Evolutionary conservation across 805 yeast species (phyloP).

Genomic region (Hanseniaspora jakobsenii): DNA sequence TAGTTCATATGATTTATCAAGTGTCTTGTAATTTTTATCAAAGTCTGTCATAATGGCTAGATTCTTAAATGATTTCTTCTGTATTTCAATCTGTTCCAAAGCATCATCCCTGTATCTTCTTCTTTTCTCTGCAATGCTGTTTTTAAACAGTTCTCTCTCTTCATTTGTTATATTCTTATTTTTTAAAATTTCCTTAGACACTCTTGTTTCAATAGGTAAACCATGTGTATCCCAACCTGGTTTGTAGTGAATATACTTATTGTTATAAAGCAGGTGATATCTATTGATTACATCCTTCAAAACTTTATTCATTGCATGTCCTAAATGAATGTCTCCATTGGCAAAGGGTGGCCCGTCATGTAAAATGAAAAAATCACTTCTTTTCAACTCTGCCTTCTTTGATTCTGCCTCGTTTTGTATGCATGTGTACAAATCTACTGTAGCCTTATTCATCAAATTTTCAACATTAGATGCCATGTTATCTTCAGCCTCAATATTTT

Average conservation of each 20-base stretch:
- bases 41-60: slow-evolving; percentile 82
- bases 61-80: slow-evolving; percentile 48
- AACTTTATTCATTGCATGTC: slow-evolving; percentile 85
- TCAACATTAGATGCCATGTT: slow-evolving; percentile 29
- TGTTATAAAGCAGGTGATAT: slow-evolving; percentile 44
- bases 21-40: slow-evolving; percentile 58
- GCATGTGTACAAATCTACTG: slow-evolving; percentile 53
- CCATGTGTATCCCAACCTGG: slow-evolving; percentile 99
- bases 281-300: slow-evolving; percentile 77
- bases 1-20: slow-evolving; percentile 57
- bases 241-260: slow-evolving; percentile 52
- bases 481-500: slow-evolving; percentile 39
- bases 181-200: slow-evolving; percentile 36
- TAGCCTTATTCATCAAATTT: slow-evolving; percentile 37
- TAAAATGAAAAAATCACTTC: slow-evolving; percentile 43
- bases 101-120: slow-evolving; percentile 43
- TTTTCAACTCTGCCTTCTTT: slow-evolving; percentile 13
- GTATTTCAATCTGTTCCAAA: slow-evolving; percentile 47
- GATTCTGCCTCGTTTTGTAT: slow-evolving; percentile 33
- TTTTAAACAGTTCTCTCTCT: slow-evolving; percentile 34
- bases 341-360: slow-evolving; percentile 99
- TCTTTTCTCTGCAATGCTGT: slow-evolving; percentile 50
- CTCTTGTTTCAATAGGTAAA: slow-evolving; percentile 85
- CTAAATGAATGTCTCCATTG: slow-evolving; percentile 81
- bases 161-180: slow-evolving; percentile 27